Evolutionary conservation across 805 yeast species (phyloP), one percentile per base, ranked within the genome.

Genomic region (Zygoascus flipseniorum): DNA sequence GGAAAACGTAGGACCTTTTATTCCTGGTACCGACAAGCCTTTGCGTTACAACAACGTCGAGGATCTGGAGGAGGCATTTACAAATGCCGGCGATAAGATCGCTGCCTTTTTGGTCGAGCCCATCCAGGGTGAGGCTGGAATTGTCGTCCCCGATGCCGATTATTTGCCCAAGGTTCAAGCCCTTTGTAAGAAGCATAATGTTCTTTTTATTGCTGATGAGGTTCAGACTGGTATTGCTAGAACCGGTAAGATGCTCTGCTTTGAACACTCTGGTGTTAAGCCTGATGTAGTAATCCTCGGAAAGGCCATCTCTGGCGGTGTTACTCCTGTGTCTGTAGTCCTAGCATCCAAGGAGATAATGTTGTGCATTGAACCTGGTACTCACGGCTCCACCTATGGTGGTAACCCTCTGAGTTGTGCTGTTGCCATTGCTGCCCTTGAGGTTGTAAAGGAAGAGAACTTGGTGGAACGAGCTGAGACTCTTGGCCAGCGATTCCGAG

Each of bases 101-200:
- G 95, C 96, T 46, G 98, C 96, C 43, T 80, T 92, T 60, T 73
- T 92, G 59, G 80, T 92, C 62, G 98, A 92, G 73, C 97, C 97
- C 58, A 90, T 90, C 65, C 98, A 92, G 71, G 98, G 98, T 69
- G 98, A 92, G 70, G 98, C 98, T 35, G 98, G 98, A 62, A 92
- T 92, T 60, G 92, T 90, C 28, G 97, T 90, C 26, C 97, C 98
- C 52, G 93, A 93, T 60, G 72, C 68, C 49, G 95, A 80, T 63
- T 92, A 90, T 74, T 78, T 92, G 60, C 71, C 82, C 51, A 73
- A 76, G 62, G 96, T 90, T 32, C 79, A 80, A 60, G 82, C 72
- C 52, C 76, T 89, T 57, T 89, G 97, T 75, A 81, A 80, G 63
- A 73, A 89, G 71, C 76, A 90, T 77, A 89, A 92, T 64, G 90